phyloP scores from a whole-genome alignment of 2,329 filamentous ascomycete species.

The Drechslera avenae region DNA sequence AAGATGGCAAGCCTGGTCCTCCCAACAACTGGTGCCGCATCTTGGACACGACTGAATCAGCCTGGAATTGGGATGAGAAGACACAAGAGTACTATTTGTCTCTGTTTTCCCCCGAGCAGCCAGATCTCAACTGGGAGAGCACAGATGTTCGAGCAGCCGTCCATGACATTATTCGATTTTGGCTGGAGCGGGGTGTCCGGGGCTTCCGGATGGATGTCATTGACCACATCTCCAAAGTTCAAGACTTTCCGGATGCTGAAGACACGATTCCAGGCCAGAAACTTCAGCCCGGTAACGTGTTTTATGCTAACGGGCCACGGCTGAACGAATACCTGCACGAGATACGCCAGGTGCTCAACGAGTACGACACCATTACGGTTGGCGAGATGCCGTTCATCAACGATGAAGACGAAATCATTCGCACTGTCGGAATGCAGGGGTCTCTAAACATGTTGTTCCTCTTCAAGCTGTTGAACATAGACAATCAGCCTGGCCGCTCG shows the following conservation, averaged over 20 bases:
- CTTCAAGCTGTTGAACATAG: constrained; percentile 52
- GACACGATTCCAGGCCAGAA: constrained; percentile 38
- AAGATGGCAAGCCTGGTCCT: constrained; percentile 66
- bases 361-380: constrained; percentile 68
- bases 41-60: constrained; percentile 60
- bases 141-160: constrained; percentile 69
- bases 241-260: constrained; percentile 37
- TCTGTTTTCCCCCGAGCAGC: constrained; percentile 76
- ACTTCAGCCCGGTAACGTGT: constrained; percentile 55
- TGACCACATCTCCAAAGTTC: constrained; percentile 46
- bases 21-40: constrained; percentile 75
- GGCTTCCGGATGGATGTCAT: constrained; percentile 53
- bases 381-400: constrained; percentile 66
- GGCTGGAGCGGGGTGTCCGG: constrained; percentile 71
- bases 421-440: constrained; percentile 50
- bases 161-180: constrained; percentile 76
- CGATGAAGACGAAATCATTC: constrained; percentile 55
- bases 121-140: constrained; percentile 84
- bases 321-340: constrained; percentile 72
- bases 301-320: constrained; percentile 68
- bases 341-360: constrained; percentile 64
- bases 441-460: constrained; percentile 73
- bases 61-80: constrained; percentile 72
- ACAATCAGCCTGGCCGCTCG: constrained; percentile 45
- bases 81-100: constrained; percentile 78